A percentile compares a stretch with the other conserved stretches of the same genome.
Evolutionary conservation across 1,284 basidiomycete genomes (phyloP).

Genomic region (Pseudozyma sp.): DNA sequence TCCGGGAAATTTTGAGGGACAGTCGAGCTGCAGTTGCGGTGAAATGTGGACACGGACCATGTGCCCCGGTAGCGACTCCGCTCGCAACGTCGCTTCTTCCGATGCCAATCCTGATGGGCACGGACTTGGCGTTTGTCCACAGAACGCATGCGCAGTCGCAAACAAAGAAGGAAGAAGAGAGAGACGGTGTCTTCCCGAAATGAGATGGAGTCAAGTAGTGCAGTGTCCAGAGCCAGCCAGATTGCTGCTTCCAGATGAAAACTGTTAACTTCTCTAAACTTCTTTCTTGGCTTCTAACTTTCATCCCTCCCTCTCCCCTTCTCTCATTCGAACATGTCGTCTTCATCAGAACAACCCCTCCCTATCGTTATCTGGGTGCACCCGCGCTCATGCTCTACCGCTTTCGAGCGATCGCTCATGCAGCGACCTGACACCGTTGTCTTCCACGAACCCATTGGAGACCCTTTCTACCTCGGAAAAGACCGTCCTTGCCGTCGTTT

Average conservation of each 20-base stretch:
- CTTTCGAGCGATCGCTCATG: constrained; percentile 64
- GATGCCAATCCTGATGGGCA: constrained; percentile 5
- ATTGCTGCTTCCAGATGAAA: neutral
- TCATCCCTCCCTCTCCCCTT: neutral
- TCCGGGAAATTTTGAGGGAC: constrained; percentile 1
- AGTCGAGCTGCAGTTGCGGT: neutral
- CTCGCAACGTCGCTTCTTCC: constrained; percentile 17
- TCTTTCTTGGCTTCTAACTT: no score
- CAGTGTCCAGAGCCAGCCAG: no score
- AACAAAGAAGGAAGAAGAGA: no score
- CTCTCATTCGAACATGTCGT: constrained; percentile 11
- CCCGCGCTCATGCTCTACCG: constrained; percentile 60
- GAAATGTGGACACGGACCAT: constrained; percentile 18
- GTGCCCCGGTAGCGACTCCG: constrained; percentile 4
- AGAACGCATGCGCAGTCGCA: no score
- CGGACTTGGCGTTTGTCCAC: neutral
- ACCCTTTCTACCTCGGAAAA: constrained; percentile 60
- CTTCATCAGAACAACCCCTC: constrained; percentile 29
- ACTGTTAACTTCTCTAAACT: neutral
- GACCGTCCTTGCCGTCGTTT: constrained; percentile 55
- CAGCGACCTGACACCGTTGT: constrained; percentile 59
- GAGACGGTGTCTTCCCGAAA: no score
- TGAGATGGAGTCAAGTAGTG: no score
- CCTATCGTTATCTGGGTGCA: constrained; percentile 62
- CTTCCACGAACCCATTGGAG: constrained; percentile 63